phyloP scores from a whole-genome alignment of 2,329 filamentous ascomycete genomes.

The Cladophialophora chaetospira region DNA sequence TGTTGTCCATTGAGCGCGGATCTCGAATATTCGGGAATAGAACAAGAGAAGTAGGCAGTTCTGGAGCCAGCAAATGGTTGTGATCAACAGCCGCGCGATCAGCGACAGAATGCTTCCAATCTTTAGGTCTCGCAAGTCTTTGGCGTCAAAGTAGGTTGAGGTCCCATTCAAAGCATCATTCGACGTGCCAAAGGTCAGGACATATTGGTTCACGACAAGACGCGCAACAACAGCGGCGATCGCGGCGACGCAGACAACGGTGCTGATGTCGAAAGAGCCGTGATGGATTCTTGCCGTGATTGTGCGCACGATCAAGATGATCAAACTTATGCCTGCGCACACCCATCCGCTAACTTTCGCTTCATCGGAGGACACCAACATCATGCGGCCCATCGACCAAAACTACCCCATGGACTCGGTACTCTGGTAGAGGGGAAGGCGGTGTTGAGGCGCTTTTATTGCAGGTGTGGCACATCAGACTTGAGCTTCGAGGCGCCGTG shows the following conservation, averaged over 20 bases:
- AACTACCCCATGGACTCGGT: background rate
- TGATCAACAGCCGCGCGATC: conserved; percentile 30
- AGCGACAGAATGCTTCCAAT: conserved; percentile 33
- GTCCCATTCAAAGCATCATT: conserved; percentile 27
- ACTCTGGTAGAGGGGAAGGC: background rate
- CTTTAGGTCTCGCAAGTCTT: conserved; percentile 33
- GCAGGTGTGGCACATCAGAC: background rate
- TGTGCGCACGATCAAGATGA: conserved; percentile 23
- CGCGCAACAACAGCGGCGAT: conserved; percentile 18
- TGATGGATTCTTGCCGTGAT: conserved; percentile 19
- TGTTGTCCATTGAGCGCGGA: conserved; percentile 28
- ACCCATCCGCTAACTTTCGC: conserved; percentile 22
- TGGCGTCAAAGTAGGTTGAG: conserved; percentile 22
- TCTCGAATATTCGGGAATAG: conserved; percentile 31
- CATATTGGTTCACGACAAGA: conserved; percentile 24
- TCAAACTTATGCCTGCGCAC: conserved; percentile 20
- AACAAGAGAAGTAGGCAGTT: conserved; percentile 34
- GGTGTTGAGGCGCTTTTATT: background rate
- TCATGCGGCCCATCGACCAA: conserved; percentile 1
- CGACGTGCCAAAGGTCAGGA: conserved; percentile 24
- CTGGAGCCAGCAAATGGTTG: conserved; percentile 34
- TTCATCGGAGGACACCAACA: conserved; percentile 23
- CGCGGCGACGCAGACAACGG: conserved; percentile 16
- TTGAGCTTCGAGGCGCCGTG: background rate
- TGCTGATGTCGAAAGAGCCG: conserved; percentile 24